Evolutionary conservation across 1,284 basidiomycete genomes (phyloP), one percentile per base, ranked within the genome.

Genomic region (Cryptococcus sp.): DNA sequence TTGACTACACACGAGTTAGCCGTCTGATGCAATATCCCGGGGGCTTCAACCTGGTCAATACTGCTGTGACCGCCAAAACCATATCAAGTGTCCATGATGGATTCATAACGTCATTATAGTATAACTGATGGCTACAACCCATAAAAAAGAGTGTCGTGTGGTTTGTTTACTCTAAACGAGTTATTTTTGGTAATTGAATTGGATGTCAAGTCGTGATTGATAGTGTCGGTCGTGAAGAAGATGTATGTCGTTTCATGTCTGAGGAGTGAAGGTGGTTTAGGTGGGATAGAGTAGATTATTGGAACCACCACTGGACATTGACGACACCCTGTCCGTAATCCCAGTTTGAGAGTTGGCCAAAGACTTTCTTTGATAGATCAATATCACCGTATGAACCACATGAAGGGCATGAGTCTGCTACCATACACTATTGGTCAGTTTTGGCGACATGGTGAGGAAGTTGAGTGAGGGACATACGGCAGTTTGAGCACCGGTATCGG

Each of bases 241-340:
- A 39, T 39, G 36, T n/a, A 39, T 28, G 28, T 28, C 28, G 28
- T 28, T 4, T 11, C 28, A 28, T 5, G 28, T 28, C 28, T 5
- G 11, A 28, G 28, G 28, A 28, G 36, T 39, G 36, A 7, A 39
- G 36, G 36, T 39, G 28, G 28, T 5, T 28, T 28, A 28, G 28
- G 28, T n/a, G n/a, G n/a, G n/a, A n/a, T n/a, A n/a, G 36, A 39
- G 14, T 39, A 14, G 16, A 7, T 16, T 39, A 39, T 39, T 43
- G 41, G 41, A 43, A 43, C 10, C 7, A 43, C 41, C 41, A 43
- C 19, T 43, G 11, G 19, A 43, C 23, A 24, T 43, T 21, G 41
- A 43, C 41, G 21, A 43, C 41, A 23, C 41, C 41, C 41, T 43
- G 41, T 16, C 21, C 41, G 41, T 43, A 43, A 24, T 43, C 21